Evolutionary conservation across 257 asterid species (phyloP), one percentile per base, ranked within the genome.

Genomic region (Paraleonurus japonicus): DNA sequence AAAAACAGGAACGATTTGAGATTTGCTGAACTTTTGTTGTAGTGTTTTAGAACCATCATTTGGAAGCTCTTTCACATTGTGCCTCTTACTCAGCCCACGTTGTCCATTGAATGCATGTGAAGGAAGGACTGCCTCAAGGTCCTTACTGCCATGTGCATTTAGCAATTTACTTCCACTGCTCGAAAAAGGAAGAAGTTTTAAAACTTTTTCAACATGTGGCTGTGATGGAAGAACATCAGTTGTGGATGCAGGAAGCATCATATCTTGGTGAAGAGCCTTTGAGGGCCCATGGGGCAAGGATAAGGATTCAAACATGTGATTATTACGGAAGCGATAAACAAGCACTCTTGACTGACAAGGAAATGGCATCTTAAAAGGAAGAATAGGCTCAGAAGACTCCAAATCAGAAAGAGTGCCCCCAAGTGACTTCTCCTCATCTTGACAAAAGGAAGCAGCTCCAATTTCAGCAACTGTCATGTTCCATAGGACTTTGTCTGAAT

Each of bases 401-500:
- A 80, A 59, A 76, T 83, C 81, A 72, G 72, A 37, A 74, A 61
- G 76, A 75, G 71, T 69, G 58, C 61, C 89, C 69, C 57, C 85
- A 51, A 75, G 64, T 37, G 96, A 73, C 78, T 78, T 70, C 41
- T 82, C 92, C 17, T 60, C 61, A 32, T 81, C 92, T 74, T 83
- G 88, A 79, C 99, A 91, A 63, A 94, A 91, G 76, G 79, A 87
- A 58, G 97, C 96, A 48, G 95, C 97, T 59, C 90, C 91, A 67
- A 94, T 81, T 81, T 91, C 97, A 78, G 99, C 92, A 61, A 91
- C 96, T 13, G 96, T 82, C 87, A 94, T 58, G 71, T 94, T 91
- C 99, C 99, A 94, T 11, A 82, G 78, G 54, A 91, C 90, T 80
- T 84, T 81, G 81, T 91, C 78, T 68, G 97, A 88, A 80, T 83